These are phyloP conservation scores for Pseudognaphalium luteoalbum DNA, from an alignment of 129 eudicot species.

Conservation along the genomic window DNA sequence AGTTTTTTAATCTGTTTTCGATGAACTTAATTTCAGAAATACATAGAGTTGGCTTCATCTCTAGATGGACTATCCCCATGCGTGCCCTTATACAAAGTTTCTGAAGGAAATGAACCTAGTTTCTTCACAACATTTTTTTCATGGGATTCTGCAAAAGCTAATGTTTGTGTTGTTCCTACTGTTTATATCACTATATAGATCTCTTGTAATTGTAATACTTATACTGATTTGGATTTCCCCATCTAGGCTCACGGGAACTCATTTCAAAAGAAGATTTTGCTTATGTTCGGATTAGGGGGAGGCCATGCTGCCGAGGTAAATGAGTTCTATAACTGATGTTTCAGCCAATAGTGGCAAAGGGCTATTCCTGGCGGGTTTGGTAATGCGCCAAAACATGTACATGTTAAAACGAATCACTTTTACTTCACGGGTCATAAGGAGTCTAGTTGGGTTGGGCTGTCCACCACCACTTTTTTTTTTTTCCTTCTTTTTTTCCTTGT, in stretches of 20 bases:
- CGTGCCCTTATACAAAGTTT: conserved; percentile 80
- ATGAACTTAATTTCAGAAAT: conserved; percentile 60
- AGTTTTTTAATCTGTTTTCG: not conserved
- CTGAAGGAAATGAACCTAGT: conserved; percentile 94
- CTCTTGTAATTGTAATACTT: not conserved
- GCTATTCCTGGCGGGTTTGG: not conserved
- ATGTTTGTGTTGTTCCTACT: conserved; percentile 43
- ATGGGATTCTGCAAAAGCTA: conserved; percentile 96
- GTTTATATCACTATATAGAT: conserved; percentile 7
- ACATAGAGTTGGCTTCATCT: conserved; percentile 73
- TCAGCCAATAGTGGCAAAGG: not conserved
- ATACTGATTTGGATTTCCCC: not conserved
- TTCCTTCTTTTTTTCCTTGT: not conserved
- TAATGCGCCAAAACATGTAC: not conserved
- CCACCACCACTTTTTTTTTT: not conserved
- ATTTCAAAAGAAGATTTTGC: conserved; percentile 87
- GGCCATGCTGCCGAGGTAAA: conserved; percentile 75
- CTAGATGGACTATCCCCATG: conserved; percentile 78
- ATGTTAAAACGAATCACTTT: not conserved
- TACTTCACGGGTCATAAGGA: not conserved
- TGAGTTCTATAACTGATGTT: not conserved
- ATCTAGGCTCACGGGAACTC: conserved; percentile 89
- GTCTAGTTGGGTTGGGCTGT: not conserved
- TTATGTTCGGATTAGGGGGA: conserved; percentile 81
- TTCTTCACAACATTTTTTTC: conserved; percentile 92